These are phyloP conservation scores for Neonothopanus nambi DNA, from an alignment of 1,284 basidiomycete species.

Conservation along the genomic window DNA sequence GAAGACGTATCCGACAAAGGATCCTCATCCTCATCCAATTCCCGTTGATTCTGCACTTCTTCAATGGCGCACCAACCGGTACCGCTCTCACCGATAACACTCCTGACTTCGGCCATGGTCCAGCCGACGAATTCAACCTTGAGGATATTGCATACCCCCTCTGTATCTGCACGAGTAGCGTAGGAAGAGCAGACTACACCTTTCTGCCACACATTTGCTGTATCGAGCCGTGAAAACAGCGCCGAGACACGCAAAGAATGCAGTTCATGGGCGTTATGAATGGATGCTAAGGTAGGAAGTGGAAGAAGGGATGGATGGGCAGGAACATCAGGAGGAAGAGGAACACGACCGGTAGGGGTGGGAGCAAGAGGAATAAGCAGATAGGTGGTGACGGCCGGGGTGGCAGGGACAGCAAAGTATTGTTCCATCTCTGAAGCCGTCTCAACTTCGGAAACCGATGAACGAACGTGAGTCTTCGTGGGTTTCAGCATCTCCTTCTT, in stretches of 20 bases:
- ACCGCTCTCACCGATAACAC: constrained; percentile 66
- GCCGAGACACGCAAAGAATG: constrained; percentile 68
- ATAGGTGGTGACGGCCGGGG: constrained; percentile 55
- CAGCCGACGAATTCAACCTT: constrained; percentile 71
- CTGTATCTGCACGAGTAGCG: constrained; percentile 32
- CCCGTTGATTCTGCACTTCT: constrained; percentile 38
- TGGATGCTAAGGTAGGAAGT: constrained; percentile 47
- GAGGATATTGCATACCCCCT: constrained; percentile 61
- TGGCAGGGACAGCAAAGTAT: constrained; percentile 52
- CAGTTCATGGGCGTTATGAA: constrained; percentile 51
- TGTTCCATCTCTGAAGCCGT: constrained; percentile 49
- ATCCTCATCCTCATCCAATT: constrained; percentile 34
- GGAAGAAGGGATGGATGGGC: constrained; percentile 50
- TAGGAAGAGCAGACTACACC: constrained; percentile 61
- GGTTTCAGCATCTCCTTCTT: constrained; percentile 32
- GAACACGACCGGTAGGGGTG: constrained; percentile 62
- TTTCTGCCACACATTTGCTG: constrained; percentile 62
- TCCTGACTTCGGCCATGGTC: constrained; percentile 58
- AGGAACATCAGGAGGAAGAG: constrained; percentile 40
- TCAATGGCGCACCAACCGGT: constrained; percentile 72
- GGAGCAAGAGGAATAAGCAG: constrained; percentile 75
- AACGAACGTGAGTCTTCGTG: constrained; percentile 18
- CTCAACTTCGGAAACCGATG: constrained; percentile 12
- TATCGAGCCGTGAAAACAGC: constrained; percentile 67
- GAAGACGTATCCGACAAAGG: constrained; percentile 32